Evolutionary conservation across 1,284 basidiomycete genomes (phyloP).

Genomic region (Peniophora sp.): DNA sequence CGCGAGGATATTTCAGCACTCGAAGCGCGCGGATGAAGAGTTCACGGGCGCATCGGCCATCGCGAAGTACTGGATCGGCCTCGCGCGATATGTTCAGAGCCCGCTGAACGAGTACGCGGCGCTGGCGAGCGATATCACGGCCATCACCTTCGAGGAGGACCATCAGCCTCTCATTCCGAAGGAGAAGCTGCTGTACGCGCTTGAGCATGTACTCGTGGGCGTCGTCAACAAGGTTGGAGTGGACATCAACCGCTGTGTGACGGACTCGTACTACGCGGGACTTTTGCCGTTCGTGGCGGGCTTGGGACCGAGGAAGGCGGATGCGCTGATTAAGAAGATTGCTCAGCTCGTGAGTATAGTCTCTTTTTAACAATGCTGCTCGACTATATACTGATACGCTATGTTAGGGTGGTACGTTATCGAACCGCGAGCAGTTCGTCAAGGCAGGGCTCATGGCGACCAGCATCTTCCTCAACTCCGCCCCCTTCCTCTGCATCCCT

Average conservation of each 20-base stretch:
- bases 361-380: not conserved
- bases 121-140: constrained; percentile 73
- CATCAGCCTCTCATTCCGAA: constrained; percentile 81
- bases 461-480: constrained; percentile 85
- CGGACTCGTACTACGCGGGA: constrained; percentile 81
- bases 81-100: constrained; percentile 91
- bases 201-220: constrained; percentile 88
- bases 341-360: constrained; percentile 48
- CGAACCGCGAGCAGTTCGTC: constrained; percentile 83
- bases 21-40: constrained; percentile 79
- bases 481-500: constrained; percentile 84
- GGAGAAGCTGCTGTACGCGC: constrained; percentile 75
- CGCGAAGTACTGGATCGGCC: constrained; percentile 90
- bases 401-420: constrained; percentile 69
- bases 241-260: constrained; percentile 89
- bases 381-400: constrained; percentile 11
- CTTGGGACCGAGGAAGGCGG: constrained; percentile 92
- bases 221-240: constrained; percentile 90
- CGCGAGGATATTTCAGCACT: constrained; percentile 91
- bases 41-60: constrained; percentile 75
- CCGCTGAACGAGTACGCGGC: constrained; percentile 93
- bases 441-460: constrained; percentile 74
- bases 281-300: constrained; percentile 90
- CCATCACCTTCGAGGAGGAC: constrained; percentile 77
- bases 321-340: constrained; percentile 80